Evolutionary conservation across 108 stramenopile species (phyloP), one percentile per base, ranked within the genome.

Genomic region (Ochromonas danica): DNA sequence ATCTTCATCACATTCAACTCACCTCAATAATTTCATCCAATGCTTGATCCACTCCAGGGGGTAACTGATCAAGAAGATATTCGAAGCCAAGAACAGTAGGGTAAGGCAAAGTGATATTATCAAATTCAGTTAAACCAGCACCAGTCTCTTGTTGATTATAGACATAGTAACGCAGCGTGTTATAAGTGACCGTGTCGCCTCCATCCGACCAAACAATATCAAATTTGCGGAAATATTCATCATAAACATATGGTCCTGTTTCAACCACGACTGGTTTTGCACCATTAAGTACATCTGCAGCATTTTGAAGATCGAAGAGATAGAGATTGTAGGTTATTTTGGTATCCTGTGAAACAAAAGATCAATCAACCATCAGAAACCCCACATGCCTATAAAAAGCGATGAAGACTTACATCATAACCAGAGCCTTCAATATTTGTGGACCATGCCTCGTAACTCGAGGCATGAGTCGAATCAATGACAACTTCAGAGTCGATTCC

Each of bases 281-380:
- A 60, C 72, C 72, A 14, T 27, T 6, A 27, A 75, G 31, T 3
- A 60, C 31, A 35, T 75, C 72, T 10, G 6, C 27, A 33, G 72
- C 14, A 75, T 75, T 75, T 60, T 75, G 72, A 39, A 75, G n/a
- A 36, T 75, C 72, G 40, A 75, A 75, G 6, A 33, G 6, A 33
- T 75, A 33, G 14, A 75, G 22, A 42, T 27, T 33, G 31, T 75
- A 75, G 10, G 43, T 75, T 3, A 75, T 25, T 22, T 67, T 3
- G 30, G 25, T 36, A 22, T 67, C 51, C 17, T 31, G 31, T 35
- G 17, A 36, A 6, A 67, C 27, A 67, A 35, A 31, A 36, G 25
- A 67, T 6, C 6, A 67, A 36, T 14, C 25, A 67, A 67, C 6
- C 6, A 22, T 10, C 3, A 67, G 63, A 35, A 36, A 67, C 63